Evolutionary conservation across 352 stramenopile genomes (phyloP), one percentile per base, ranked within the genome.

Genomic region (Blastocystis sp.): DNA sequence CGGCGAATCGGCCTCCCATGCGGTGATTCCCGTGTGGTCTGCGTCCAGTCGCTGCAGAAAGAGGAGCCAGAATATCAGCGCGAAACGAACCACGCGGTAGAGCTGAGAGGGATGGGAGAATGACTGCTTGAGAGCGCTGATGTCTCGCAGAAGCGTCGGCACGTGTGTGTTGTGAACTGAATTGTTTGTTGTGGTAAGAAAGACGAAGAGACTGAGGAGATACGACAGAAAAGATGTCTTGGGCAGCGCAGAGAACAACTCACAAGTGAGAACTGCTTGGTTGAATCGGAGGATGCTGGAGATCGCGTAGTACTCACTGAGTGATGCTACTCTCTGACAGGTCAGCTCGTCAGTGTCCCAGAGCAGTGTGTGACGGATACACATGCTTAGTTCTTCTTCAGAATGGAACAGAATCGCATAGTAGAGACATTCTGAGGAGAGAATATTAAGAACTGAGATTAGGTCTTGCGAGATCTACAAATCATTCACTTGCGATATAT

Each of bases 161-260:
- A 80, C 34, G 50, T 43, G 15, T 13, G 34, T 5, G 7, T 62
- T 39, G 55, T 64, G 23, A 9, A 64, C 13, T 29, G 55, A 45
- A 80, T 80, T 53, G 8, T 20, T n/a, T 3, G 43, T 41, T 11
- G 43, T 64, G 7, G 23, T n/a, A 3, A 80, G 20, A 47, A 80
- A 80, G 13, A 80, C 45, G 55, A 66, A 61, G 43, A 64, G 26
- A 29, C 37, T 61, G 15, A 47, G n/a, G 70, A 80, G 70, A 62
- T 61, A 80, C 15, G 50, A 80, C 13, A 63, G 39, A 20, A 47
- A 26, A 20, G 70, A 61, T 39, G 70, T 47, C 3, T 43, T n/a
- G 37, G 15, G 26, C 15, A 47, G 26, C 6, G 15, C 4, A 11
- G 50, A 47, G 45, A 80, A 11, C 4, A 23, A 2, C 39, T 50